phyloP scores from a whole-genome alignment of 148 eudicot species.

The Simmondsia chinensis region DNA sequence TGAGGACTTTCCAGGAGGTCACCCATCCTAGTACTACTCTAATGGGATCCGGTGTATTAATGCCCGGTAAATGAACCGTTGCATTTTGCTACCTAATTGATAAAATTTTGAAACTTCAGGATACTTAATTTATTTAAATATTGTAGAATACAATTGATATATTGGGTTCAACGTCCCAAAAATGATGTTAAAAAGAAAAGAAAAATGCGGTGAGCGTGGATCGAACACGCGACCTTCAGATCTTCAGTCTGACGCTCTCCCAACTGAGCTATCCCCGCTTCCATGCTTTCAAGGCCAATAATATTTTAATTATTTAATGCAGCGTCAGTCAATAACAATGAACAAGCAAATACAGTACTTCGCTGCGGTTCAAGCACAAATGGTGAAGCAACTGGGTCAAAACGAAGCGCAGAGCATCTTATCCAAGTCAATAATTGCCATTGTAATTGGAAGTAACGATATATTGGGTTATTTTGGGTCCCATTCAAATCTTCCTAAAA shows the following conservation, averaged over 20 bases:
- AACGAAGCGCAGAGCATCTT: conserved; percentile 19
- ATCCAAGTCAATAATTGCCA: conserved; percentile 44
- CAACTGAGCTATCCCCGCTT: background rate
- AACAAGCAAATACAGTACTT: conserved; percentile 42
- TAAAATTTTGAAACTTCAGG: no score
- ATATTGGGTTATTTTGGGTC: conserved; percentile 38
- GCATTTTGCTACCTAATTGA: no score
- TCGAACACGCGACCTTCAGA: conserved; percentile 91
- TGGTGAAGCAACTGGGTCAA: conserved; percentile 34
- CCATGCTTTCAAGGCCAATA: no score
- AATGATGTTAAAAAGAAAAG: no score
- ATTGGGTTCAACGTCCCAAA: no score
- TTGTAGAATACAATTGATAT: no score
- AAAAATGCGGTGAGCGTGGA: conserved; percentile 99
- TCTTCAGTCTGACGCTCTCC: conserved; percentile 40
- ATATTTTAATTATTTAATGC: background rate
- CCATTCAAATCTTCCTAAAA: conserved; percentile 8
- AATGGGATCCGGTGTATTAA: no score
- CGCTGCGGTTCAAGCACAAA: conserved; percentile 22
- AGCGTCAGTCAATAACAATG: conserved; percentile 44
- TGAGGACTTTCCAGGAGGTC: no score
- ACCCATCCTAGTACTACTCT: no score
- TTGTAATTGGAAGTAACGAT: conserved; percentile 79
- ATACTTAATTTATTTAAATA: no score
- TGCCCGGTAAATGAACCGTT: no score